Base-by-base conservation (phyloP, 768 basidiomycete genomes). In the Cubamyces sp. region DNA sequence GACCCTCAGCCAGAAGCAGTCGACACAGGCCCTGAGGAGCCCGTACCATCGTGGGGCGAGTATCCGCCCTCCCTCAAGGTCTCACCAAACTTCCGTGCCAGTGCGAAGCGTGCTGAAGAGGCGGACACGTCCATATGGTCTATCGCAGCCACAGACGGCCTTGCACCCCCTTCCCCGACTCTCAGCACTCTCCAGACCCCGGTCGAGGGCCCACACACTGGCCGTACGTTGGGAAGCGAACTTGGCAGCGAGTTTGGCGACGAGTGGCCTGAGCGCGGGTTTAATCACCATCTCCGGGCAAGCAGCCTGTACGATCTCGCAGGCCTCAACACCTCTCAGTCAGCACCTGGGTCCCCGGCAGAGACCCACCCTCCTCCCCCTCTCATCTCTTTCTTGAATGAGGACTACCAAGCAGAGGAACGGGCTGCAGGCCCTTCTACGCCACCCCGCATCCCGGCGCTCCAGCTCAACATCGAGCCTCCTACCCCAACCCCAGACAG, bases 221-320 rank as follows among this genome's bases (percentile, higher is more conserved):
- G 50, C 5, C 75, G 71, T 12, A 79, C 84, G 2, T 77, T 89
- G 1, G 82, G 83, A 57, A 80, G 79, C 54, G 87, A 90, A 72
- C 77, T 92, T 0, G 86, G 82, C 28, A 79, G 76, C 58, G 81
- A 84, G 67, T 78, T 82, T 19, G 78, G 77, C 4, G 78, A 80
- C 16, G 80, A 80, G 62, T 82, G 79, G 74, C 72, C 74, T 39
- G 68, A 68, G 15, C 73, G 73, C 53, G 67, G 73, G 16, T 73
- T 70, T 19, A 77, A 78, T 53, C 74, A 77, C 62, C 86, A 83
- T 62, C 74, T 84, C 52, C 79, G 83, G 26, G 78, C 80, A 7
- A 79, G 77, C 43, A 90, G 88, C 65, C 74, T 90, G 18, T 83
- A 79, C 64, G 81, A 83, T 61, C 69, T 87, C 52, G 64, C 67